Percentiles rank a stretch among this genome's conserved stretches.
These are phyloP conservation scores for Sporothrix pseudoabietina DNA, from an alignment of 2,329 filamentous ascomycete genomes.

Conservation along the genomic window DNA sequence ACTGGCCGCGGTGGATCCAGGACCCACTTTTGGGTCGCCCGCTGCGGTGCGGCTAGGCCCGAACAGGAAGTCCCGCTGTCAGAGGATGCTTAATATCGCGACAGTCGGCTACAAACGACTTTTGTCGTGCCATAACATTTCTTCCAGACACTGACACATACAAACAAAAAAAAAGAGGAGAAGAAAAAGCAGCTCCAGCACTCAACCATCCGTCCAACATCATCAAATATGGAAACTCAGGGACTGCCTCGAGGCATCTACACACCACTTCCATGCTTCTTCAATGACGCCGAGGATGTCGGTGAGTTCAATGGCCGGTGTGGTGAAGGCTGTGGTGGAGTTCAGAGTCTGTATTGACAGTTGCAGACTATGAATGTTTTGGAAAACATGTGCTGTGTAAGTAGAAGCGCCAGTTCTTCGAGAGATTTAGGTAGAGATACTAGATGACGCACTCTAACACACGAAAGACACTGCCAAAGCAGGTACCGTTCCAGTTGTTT, in stretches of 20 bases:
- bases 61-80: background rate
- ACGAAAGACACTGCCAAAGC: slow-evolving; percentile 19
- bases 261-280: slow-evolving; percentile 32
- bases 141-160: background rate
- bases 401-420: background rate
- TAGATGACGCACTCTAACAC: background rate
- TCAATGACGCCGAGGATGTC: slow-evolving; percentile 28
- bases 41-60: background rate
- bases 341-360: background rate
- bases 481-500: slow-evolving; percentile 30
- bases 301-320: background rate
- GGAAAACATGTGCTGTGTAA: slow-evolving; percentile 28
- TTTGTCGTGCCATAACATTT: background rate
- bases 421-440: background rate
- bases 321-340: too few species aligned
- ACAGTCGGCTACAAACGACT: background rate
- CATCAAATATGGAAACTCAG: background rate
- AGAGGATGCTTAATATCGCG: background rate
- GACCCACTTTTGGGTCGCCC: background rate
- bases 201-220: background rate
- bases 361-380: slow-evolving; percentile 26
- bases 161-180: too few species aligned
- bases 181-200: too few species aligned
- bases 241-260: slow-evolving; percentile 31
- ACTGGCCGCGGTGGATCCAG: background rate